These are phyloP conservation scores for Antitrichia curtipendula DNA, from an alignment of 225 moss, liverwort and hornwort species.

Conservation along the genomic window DNA sequence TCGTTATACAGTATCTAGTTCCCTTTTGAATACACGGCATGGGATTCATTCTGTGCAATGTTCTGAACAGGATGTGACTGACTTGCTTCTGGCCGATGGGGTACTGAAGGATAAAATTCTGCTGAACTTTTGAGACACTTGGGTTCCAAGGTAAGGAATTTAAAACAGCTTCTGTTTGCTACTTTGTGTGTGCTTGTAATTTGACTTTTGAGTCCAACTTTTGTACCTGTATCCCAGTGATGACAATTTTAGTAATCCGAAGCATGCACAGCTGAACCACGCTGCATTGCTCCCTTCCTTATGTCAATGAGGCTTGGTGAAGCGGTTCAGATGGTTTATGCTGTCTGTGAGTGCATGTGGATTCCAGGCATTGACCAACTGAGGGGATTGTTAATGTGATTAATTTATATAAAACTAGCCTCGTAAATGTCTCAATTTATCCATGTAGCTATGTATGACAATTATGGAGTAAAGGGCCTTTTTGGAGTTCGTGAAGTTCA, in stretches of 20 bases:
- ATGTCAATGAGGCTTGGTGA: slow-evolving; percentile 8
- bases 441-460: background rate
- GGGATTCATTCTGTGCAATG: background rate
- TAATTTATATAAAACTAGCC: background rate
- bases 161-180: background rate
- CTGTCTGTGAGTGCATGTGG: slow-evolving; percentile 40
- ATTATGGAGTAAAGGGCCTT: background rate
- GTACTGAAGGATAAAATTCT: slow-evolving; percentile 73
- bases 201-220: background rate
- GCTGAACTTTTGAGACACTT: slow-evolving; percentile 50
- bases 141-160: background rate
- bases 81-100: slow-evolving; percentile 61
- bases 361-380: slow-evolving; percentile 36
- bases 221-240: slow-evolving; percentile 16
- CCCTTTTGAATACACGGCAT: background rate
- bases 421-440: background rate
- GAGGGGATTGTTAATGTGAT: slow-evolving; percentile 12
- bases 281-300: slow-evolving; percentile 25
- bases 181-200: background rate
- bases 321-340: slow-evolving; percentile 5
- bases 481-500: background rate
- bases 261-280: slow-evolving; percentile 26
- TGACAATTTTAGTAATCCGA: slow-evolving; percentile 44
- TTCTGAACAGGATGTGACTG: slow-evolving; percentile 68
- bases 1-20: background rate